A percentile compares a stretch with the other conserved stretches of the same genome.
Conservation (phyloP, 768 basidiomycete species). For the Tricholoma hemisulphureum region DNA sequence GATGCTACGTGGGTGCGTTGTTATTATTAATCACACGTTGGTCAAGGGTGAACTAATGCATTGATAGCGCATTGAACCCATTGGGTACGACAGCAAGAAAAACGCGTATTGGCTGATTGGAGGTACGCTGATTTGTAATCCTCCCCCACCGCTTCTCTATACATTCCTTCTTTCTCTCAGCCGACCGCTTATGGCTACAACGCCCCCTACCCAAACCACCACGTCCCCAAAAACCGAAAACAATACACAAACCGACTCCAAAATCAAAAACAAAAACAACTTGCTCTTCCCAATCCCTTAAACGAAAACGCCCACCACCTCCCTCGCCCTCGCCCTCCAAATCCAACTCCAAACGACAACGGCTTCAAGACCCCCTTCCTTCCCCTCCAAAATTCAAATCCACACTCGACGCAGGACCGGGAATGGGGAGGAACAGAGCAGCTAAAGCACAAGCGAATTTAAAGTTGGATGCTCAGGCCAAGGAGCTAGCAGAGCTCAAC, state of each 20-base stretch:
- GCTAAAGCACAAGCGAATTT: slow-evolving; percentile 73
- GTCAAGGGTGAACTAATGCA: slow-evolving; percentile 1
- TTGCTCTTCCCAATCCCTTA: slow-evolving; percentile 36
- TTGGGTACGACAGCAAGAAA: slow-evolving; percentile 75
- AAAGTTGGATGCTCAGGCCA: slow-evolving; percentile 66
- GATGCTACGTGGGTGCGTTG: slow-evolving; percentile 74
- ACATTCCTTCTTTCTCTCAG: slow-evolving; percentile 33
- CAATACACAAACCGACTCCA: background rate
- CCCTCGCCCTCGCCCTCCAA: slow-evolving; percentile 14
- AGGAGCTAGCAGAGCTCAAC: slow-evolving; percentile 62
- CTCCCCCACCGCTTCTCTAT: background rate
- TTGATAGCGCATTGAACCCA: slow-evolving; percentile 74
- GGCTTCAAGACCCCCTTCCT: slow-evolving; percentile 8
- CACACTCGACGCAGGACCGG: slow-evolving; percentile 5
- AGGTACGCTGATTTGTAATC: slow-evolving; percentile 40
- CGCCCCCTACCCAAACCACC: slow-evolving; percentile 42
- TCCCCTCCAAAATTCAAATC: background rate
- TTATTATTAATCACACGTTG: background rate
- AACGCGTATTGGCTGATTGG: slow-evolving; percentile 90
- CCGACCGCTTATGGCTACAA: slow-evolving; percentile 85
- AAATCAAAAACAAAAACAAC: slow-evolving; percentile 16
- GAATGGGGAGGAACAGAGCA: slow-evolving; percentile 49
- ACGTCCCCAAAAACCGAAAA: slow-evolving; percentile 2
- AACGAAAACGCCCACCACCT: slow-evolving; percentile 34
- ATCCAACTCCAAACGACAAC: slow-evolving; percentile 23